Evolutionary conservation across 106 monocot genomes (phyloP).

Genomic region (Phalaenopsis equestris): DNA sequence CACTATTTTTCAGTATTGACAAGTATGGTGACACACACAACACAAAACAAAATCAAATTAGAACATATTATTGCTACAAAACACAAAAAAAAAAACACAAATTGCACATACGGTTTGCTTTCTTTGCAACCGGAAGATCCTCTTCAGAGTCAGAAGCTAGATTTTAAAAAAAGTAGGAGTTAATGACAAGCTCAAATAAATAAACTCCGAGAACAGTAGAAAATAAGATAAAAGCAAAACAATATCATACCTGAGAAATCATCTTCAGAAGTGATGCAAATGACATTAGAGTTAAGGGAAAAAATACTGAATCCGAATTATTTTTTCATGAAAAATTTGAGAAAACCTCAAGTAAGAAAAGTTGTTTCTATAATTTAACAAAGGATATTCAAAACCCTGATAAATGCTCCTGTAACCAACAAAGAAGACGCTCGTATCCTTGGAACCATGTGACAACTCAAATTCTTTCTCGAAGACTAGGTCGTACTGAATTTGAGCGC

Average conservation of each 20-base stretch:
- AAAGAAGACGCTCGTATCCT: slow-evolving; percentile 46
- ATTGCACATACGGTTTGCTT: slow-evolving; percentile 25
- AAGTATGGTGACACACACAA: background rate
- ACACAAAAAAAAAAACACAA: background rate
- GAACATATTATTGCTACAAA: background rate
- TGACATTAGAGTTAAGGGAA: background rate
- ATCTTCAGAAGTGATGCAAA: slow-evolving; percentile 5
- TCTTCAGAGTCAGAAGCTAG: slow-evolving; percentile 27
- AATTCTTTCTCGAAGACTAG: slow-evolving; percentile 76
- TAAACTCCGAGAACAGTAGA: background rate
- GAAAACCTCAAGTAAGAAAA: background rate
- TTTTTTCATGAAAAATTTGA: background rate
- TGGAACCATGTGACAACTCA: slow-evolving; percentile 57
- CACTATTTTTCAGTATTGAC: background rate
- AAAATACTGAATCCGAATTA: background rate
- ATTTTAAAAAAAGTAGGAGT: background rate
- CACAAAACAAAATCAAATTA: background rate
- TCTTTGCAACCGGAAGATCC: slow-evolving; percentile 7
- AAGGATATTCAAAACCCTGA: slow-evolving; percentile 44
- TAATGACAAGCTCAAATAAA: background rate
- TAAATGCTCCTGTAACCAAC: slow-evolving; percentile 40
- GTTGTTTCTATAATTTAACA: background rate
- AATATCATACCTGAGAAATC: background rate
- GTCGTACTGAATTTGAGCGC: slow-evolving; percentile 50
- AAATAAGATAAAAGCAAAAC: background rate